Evolutionary conservation across 352 stramenopile species (phyloP), one percentile per base, ranked within the genome.

Genomic region (Phytophthora sp.): DNA sequence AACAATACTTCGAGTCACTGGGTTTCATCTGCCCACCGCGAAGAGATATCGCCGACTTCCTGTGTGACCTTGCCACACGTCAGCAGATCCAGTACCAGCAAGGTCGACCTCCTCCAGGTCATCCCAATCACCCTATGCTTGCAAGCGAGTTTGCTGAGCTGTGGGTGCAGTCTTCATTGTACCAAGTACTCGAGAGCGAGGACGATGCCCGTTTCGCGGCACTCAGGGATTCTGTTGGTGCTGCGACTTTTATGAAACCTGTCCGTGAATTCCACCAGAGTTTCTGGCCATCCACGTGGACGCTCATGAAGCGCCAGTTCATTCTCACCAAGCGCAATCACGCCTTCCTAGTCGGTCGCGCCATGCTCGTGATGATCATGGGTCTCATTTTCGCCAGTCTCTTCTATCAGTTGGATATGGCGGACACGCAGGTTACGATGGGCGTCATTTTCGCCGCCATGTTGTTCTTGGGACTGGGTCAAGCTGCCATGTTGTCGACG

Each of bases 381-480:
- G 80, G 74, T 0, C 53, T 88, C 21, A 55, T 91, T 4, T 88
- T 80, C 63, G 64, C 75, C 3, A 77, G 55, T 31, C 53, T 85
- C 16, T 91, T 88, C 49, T 87, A 79, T 41, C 53, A 88, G 44
- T 69, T 88, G 36, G 70, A 88, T 31, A 50, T 75, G 29, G 59
- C 57, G 2, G 73, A 89, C 59, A 72, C 74, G 39, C 77, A 90
- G 41, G 67, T 88, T 20, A 69, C 89, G 4, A 79, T 97, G 47
- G 90, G 93, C 30, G 76, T 96, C 33, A 68, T 97, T 12, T 98
- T 97, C 53, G 76, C 90, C 39, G 80, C 73, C 15, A 73, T 91
- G 68, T 57, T 98, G 29, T 79, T 95, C 65, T 73, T 95, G 23
- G 80, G 74, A 2, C 64, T 98, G 41, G 86, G 87, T 31, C 81